A percentile compares a stretch with the other conserved stretches of the same genome.
Evolutionary conservation across 2,329 filamentous ascomycete genomes (phyloP).

Genomic region (Aspergillus clavatus): DNA sequence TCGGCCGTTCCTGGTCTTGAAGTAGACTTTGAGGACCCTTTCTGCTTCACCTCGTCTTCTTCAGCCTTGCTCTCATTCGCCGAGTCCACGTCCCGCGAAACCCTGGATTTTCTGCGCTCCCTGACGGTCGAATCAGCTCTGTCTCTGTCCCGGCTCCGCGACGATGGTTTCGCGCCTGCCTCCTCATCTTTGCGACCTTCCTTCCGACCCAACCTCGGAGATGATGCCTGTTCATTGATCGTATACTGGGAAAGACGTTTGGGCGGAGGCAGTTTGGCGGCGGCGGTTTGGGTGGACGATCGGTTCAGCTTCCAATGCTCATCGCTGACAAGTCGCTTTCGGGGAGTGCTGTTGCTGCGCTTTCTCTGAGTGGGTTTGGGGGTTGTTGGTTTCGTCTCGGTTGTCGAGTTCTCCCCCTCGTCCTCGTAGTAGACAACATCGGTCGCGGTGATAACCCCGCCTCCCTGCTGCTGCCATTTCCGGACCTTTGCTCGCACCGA

Average conservation of each 20-base stretch:
- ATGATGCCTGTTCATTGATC: conserved; percentile 25
- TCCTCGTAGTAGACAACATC: conserved; percentile 55
- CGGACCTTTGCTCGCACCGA: conserved; percentile 74
- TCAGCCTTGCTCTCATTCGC: conserved; percentile 17
- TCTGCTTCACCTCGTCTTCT: conserved; percentile 15
- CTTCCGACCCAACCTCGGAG: conserved; percentile 24
- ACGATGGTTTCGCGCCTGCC: conserved; percentile 18
- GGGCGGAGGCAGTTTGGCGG: conserved; percentile 37
- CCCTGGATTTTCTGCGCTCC: conserved; percentile 22
- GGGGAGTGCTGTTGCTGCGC: conserved; percentile 60
- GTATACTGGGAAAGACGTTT: conserved; percentile 43
- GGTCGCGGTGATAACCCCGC: conserved; percentile 59
- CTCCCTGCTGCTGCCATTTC: conserved; percentile 77
- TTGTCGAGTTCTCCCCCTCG: conserved; percentile 37
- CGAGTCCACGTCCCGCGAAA: conserved; percentile 18
- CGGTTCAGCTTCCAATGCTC: conserved; percentile 68
- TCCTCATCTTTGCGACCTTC: conserved; percentile 24
- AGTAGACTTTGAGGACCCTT: conserved; percentile 15
- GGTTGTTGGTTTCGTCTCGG: conserved; percentile 21
- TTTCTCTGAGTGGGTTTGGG: conserved; percentile 31
- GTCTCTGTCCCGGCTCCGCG: conserved; percentile 25
- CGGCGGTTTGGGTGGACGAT: conserved; percentile 40
- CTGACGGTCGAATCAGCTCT: conserved; percentile 21
- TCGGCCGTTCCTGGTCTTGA: conserved; percentile 21
- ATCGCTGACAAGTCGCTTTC: conserved; percentile 90